Evolutionary conservation across 208 protist genomes (phyloP).

Genomic region (Crithidia brevicula): DNA sequence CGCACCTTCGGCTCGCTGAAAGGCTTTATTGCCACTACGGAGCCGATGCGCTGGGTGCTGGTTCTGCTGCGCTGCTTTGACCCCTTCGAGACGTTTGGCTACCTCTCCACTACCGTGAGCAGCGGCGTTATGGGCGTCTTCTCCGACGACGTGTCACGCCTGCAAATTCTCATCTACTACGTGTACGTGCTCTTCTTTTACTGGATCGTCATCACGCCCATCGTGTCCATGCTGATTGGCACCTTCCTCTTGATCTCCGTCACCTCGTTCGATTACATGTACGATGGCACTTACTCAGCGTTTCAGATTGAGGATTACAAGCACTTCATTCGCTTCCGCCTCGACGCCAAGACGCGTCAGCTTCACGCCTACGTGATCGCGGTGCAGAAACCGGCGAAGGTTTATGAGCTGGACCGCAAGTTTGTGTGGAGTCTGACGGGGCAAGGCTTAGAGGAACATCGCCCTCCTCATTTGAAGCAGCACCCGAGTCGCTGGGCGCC

Average conservation of each 20-base stretch:
- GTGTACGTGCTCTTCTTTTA: slow-evolving; percentile 75
- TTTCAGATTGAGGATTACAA: slow-evolving; percentile 91
- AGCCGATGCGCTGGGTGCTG: slow-evolving; percentile 24
- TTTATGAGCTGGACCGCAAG: slow-evolving; percentile 62
- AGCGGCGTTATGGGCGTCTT: slow-evolving; percentile 51
- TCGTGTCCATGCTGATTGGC: slow-evolving; percentile 81
- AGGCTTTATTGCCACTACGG: slow-evolving; percentile 22
- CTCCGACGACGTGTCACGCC: slow-evolving; percentile 36
- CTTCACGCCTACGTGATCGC: slow-evolving; percentile 73
- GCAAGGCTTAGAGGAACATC: slow-evolving; percentile 33
- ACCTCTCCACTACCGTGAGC: slow-evolving; percentile 53
- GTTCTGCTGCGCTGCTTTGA: slow-evolving; percentile 55
- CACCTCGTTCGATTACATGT: slow-evolving; percentile 73
- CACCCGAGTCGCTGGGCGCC: slow-evolving; percentile 73
- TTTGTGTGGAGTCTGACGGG: slow-evolving; percentile 43
- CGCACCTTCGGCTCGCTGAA: slow-evolving; percentile 12
- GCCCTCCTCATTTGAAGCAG: slow-evolving; percentile 66
- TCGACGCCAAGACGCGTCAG: slow-evolving; percentile 59
- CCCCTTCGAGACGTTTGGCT: slow-evolving; percentile 69
- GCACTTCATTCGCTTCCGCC: slow-evolving; percentile 76
- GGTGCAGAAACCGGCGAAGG: slow-evolving; percentile 60
- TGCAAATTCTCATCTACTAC: slow-evolving; percentile 66
- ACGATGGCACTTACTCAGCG: slow-evolving; percentile 79
- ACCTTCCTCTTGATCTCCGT: slow-evolving; percentile 76
- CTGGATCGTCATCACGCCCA: slow-evolving; percentile 79